Evolutionary conservation across 1,284 basidiomycete species (phyloP).

Genomic region (Puccinia polysora): DNA sequence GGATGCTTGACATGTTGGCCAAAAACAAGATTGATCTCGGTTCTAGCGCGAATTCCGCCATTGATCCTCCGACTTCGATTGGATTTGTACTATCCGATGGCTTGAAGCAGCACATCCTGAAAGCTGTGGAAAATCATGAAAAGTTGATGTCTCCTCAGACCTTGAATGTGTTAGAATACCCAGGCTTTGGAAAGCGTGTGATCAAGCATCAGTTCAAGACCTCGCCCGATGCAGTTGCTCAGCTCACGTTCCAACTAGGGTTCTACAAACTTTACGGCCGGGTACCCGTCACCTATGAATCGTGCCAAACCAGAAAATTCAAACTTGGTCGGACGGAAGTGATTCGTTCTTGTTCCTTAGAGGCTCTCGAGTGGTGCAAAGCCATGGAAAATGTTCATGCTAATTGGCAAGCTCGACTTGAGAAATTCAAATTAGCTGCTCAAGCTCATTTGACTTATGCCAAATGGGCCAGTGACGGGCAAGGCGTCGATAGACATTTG

Average conservation of each 20-base stretch:
- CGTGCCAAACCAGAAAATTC: constrained; percentile 88
- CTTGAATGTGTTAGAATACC: constrained; percentile 64
- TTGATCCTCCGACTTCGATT: constrained; percentile 49
- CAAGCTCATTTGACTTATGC: constrained; percentile 81
- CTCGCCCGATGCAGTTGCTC: constrained; percentile 73
- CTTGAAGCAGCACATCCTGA: constrained; percentile 61
- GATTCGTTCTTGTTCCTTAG: constrained; percentile 75
- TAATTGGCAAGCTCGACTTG: constrained; percentile 57
- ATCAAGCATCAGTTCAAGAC: constrained; percentile 80
- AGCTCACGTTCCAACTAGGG: constrained; percentile 91
- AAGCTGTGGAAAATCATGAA: constrained; percentile 67
- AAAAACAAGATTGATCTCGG: constrained; percentile 69
- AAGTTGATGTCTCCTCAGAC: constrained; percentile 61
- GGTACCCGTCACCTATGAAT: constrained; percentile 80
- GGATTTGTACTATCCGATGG: constrained; percentile 56
- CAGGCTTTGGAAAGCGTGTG: constrained; percentile 80
- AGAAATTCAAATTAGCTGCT: constrained; percentile 69
- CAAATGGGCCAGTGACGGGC: constrained; percentile 82
- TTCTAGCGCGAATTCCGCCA: constrained; percentile 54
- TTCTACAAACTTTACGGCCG: constrained; percentile 73
- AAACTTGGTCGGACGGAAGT: constrained; percentile 89
- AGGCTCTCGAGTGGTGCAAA: constrained; percentile 79
- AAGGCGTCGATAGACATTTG: constrained; percentile 91
- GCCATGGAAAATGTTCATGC: constrained; percentile 68
- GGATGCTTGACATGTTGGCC: constrained; percentile 72